Percentiles rank a stretch among this genome's conserved stretches.
These are phyloP conservation scores for Arthrobotrys megalospora DNA, from an alignment of 2,329 filamentous ascomycete genomes.

Conservation along the genomic window DNA sequence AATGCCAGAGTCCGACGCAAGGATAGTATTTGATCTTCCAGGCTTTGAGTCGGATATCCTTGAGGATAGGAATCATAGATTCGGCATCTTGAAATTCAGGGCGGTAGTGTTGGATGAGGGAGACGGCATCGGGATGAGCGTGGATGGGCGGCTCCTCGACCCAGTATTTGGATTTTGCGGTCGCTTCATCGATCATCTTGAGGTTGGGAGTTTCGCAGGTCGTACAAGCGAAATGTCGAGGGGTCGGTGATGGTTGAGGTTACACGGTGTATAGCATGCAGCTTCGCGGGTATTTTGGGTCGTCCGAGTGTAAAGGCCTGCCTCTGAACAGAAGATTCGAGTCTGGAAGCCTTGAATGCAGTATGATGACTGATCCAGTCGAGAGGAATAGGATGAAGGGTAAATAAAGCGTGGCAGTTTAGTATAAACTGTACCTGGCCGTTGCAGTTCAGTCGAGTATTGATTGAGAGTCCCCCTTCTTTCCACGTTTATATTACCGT, in stretches of 20 bases:
- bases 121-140: constrained; percentile 44
- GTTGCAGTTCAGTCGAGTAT: background rate
- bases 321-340: background rate
- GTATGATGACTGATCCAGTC: background rate
- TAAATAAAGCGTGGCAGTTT: background rate
- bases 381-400: background rate
- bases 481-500: constrained; percentile 4
- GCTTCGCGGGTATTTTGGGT: background rate
- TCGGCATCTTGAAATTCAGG: constrained; percentile 45
- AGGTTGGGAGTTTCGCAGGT: background rate
- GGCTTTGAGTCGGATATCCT: constrained; percentile 63
- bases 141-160: constrained; percentile 57
- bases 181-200: constrained; percentile 53
- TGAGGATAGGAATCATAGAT: constrained; percentile 42
- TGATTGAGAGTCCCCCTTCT: constrained; percentile 2
- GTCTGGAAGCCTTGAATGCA: background rate
- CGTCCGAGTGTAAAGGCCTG: background rate
- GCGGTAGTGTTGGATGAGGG: constrained; percentile 47
- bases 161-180: constrained; percentile 58
- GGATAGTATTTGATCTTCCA: constrained; percentile 67
- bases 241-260: background rate
- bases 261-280: background rate
- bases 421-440: too few relatives aligned
- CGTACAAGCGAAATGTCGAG: background rate
- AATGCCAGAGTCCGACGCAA: constrained; percentile 68